These are phyloP conservation scores for Glycine soja DNA, from an alignment of 306 rosid species.

Conservation along the genomic window DNA sequence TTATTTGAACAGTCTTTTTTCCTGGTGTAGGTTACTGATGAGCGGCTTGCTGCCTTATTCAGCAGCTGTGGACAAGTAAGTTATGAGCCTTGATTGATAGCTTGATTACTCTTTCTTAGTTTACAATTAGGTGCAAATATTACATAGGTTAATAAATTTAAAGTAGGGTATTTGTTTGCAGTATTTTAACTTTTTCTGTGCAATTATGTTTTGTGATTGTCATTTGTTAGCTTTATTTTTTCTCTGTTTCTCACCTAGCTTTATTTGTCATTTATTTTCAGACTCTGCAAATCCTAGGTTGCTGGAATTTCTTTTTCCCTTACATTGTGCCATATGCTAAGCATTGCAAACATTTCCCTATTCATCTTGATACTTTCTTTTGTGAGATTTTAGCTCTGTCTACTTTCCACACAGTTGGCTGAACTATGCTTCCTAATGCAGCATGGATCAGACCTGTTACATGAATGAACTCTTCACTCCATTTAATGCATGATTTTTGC, in stretches of 20 bases:
- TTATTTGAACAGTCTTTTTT: conserved; percentile 39
- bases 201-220: conserved; percentile 8
- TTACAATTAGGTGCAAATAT: conserved; percentile 1
- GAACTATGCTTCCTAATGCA: conserved; percentile 18
- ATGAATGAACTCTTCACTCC: conserved; percentile 33
- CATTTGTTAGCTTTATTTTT: conserved; percentile 15
- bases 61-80: conserved; percentile 91
- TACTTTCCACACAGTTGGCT: conserved; percentile 14
- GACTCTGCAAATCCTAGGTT: neutral
- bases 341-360: neutral
- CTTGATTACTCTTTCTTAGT: neutral
- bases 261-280: conserved; percentile 2
- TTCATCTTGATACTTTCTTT: conserved; percentile 8
- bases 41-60: conserved; percentile 95
- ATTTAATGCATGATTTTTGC: neutral
- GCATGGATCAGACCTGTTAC: neutral
- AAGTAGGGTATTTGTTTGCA: conserved; percentile 13
- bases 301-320: conserved; percentile 12
- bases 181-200: neutral
- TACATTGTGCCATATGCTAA: neutral
- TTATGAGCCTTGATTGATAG: conserved; percentile 34
- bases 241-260: neutral
- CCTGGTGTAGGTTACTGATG: conserved; percentile 87
- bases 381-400: conserved; percentile 12
- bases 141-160: neutral